A percentile compares a stretch with the other conserved stretches of the same genome.
phyloP scores from a whole-genome alignment of 768 basidiomycete genomes.

The Lentinus tigrinus region DNA sequence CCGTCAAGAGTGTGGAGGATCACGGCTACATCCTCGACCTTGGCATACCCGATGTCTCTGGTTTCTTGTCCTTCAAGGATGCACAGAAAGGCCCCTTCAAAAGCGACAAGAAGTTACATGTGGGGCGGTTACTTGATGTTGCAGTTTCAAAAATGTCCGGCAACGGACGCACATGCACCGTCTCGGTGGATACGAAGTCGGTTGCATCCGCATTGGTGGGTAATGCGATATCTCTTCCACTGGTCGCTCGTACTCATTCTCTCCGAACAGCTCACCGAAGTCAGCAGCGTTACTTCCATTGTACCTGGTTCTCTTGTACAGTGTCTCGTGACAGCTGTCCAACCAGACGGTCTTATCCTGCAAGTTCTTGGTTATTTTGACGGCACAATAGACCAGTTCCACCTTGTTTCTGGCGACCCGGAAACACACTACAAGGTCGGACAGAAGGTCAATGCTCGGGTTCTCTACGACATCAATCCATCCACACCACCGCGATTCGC shows the following conservation, averaged over 20 bases:
- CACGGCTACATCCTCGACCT: conserved; percentile 91
- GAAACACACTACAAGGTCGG: conserved; percentile 56
- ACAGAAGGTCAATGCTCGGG: conserved; percentile 77
- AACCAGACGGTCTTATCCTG: conserved; percentile 75
- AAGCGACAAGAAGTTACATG: conserved; percentile 39
- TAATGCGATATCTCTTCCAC: conserved; percentile 8
- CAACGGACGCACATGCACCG: conserved; percentile 78
- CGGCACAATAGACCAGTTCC: conserved; percentile 83
- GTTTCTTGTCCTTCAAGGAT: conserved; percentile 83
- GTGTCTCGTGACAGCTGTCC: conserved; percentile 74
- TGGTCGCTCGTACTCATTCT: not conserved
- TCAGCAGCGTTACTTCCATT: conserved; percentile 74
- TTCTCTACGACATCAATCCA: conserved; percentile 75
- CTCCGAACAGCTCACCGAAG: conserved; percentile 61
- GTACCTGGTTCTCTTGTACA: conserved; percentile 86
- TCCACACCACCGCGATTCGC: conserved; percentile 79
- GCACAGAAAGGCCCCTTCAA: conserved; percentile 40
- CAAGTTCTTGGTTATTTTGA: conserved; percentile 92
- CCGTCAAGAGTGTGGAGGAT: conserved; percentile 86
- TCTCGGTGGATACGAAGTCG: conserved; percentile 51
- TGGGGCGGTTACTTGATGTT: conserved; percentile 69
- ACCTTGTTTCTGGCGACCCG: conserved; percentile 51
- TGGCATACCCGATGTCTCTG: conserved; percentile 74
- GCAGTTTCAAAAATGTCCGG: conserved; percentile 66
- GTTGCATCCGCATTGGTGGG: conserved; percentile 58